phyloP scores from a whole-genome alignment of 805 yeast genomes.

The Limtongia smithiae region DNA sequence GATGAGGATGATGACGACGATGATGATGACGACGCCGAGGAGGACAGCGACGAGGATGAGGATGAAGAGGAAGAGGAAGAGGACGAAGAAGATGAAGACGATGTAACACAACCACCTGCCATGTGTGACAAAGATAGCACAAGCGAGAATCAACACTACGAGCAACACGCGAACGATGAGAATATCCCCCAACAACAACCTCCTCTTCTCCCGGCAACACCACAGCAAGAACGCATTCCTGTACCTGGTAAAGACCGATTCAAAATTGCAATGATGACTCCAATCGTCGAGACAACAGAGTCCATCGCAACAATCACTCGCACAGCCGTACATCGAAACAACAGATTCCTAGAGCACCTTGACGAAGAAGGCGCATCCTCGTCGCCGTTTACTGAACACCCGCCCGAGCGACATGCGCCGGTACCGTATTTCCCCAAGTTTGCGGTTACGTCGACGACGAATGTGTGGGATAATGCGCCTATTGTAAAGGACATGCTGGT shows the following conservation, averaged over 20 bases:
- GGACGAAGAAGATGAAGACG: slow-evolving; percentile 7
- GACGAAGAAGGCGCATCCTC: slow-evolving; percentile 11
- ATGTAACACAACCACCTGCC: not conserved
- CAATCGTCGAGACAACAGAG: slow-evolving; percentile 35
- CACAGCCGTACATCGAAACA: not conserved
- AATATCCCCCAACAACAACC: not conserved
- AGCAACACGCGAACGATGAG: not conserved
- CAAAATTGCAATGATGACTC: slow-evolving; percentile 32
- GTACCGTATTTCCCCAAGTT: slow-evolving; percentile 10
- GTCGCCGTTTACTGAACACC: slow-evolving; percentile 26
- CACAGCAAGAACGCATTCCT: slow-evolving; percentile 14
- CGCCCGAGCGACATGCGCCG: slow-evolving; percentile 1
- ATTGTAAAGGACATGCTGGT: slow-evolving; percentile 28
- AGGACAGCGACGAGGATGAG: slow-evolving; percentile 18
- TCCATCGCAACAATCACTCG: slow-evolving; percentile 21
- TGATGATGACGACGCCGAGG: slow-evolving; percentile 29
- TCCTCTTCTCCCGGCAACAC: slow-evolving; percentile 20
- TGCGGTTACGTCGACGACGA: not conserved
- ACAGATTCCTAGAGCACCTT: not conserved
- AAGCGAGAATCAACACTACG: not conserved
- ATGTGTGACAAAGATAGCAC: not conserved
- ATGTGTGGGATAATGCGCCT: slow-evolving; percentile 15
- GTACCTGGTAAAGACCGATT: slow-evolving; percentile 8
- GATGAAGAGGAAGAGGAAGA: slow-evolving; percentile 22
- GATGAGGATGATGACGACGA: slow-evolving; percentile 31